Percentiles rank a stretch among this genome's conserved stretches.
Evolutionary conservation across 2,329 filamentous ascomycete species (phyloP).

Genomic region (Colletotrichum graminicola): DNA sequence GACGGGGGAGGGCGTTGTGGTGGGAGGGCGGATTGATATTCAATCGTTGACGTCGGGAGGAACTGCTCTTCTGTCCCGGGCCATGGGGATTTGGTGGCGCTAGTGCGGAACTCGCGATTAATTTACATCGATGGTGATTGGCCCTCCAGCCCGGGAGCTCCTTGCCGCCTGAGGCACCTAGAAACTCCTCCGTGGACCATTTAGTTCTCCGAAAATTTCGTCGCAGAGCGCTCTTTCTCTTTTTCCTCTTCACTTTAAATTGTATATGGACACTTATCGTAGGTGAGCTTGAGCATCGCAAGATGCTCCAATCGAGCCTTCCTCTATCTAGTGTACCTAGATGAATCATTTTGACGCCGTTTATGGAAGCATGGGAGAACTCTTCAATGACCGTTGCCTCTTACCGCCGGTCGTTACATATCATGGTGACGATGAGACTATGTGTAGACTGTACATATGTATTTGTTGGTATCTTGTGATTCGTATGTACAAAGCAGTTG

Average conservation of each 20-base stretch:
- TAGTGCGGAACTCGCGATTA: slow-evolving; percentile 55
- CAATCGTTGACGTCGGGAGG: slow-evolving; percentile 56
- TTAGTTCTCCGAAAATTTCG: slow-evolving; percentile 38
- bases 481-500: not conserved
- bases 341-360: slow-evolving; percentile 71
- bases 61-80: slow-evolving; percentile 53
- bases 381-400: slow-evolving; percentile 73
- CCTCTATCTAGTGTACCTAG: slow-evolving; percentile 78
- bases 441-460: not conserved
- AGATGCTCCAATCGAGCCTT: slow-evolving; percentile 69
- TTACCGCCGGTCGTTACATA: slow-evolving; percentile 82
- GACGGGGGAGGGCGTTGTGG: slow-evolving; percentile 46
- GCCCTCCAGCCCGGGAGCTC: slow-evolving; percentile 43
- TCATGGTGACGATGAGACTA: slow-evolving; percentile 16
- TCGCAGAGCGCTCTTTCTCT: slow-evolving; percentile 47
- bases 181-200: slow-evolving; percentile 13
- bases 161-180: slow-evolving; percentile 54
- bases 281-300: slow-evolving; percentile 70
- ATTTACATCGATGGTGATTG: slow-evolving; percentile 61
- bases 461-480: slow-evolving; percentile 4
- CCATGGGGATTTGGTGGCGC: slow-evolving; percentile 52
- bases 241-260: slow-evolving; percentile 64
- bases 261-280: slow-evolving; percentile 81
- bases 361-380: slow-evolving; percentile 80
- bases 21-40: slow-evolving; percentile 52